Evolutionary conservation across 768 basidiomycete genomes (phyloP), one percentile per base, ranked within the genome.

Genomic region (Russula earlei): DNA sequence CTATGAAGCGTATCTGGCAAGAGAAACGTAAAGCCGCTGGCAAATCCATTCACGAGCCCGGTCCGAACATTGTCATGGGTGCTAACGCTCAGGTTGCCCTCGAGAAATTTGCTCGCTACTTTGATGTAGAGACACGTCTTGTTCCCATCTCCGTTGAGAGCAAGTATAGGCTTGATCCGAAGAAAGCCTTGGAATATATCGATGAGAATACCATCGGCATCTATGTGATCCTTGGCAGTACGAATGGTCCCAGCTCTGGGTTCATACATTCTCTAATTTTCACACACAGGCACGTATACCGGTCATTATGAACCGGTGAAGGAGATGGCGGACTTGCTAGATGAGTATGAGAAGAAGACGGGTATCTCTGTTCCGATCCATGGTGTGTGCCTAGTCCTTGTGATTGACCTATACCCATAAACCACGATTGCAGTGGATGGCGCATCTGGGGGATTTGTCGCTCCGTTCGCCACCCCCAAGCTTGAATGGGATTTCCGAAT

Each of bases 231-330:
- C 71, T 81, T 24, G 77, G 74, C 31, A 74, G 84, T 75, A 64
- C 41, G 71, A 64, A 20, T 42, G n/a, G 14, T 37, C 12, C 17
- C 11, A 6, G 43, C 25, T 36, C 25, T 36, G 34, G 40, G 15
- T 11, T 27, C 19, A 20, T 49, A 19, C 59, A 8, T 49, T 38
- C 19, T 37, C 25, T 61, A 24, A 57, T 29, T 6, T 17, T 7
- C 12, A 22, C n/a, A 48, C 20, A 25, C 40, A 61, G 67, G 69
- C 33, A 78, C 75, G 24, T 77, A 75, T 61, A 80, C 79, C 6
- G 79, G 76, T n/a, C 74, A 74, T 62, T 81, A 76, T 64, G 93
- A 95, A 64, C 82, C 85, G 12, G 92, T 96, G 31, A 79, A 87
- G 67, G 87, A 85, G 67, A 88, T 96, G 82, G 74, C 85, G 1